These are phyloP conservation scores for Setomelanomma holmii DNA, from an alignment of 2,329 filamentous ascomycete species.

Conservation along the genomic window DNA sequence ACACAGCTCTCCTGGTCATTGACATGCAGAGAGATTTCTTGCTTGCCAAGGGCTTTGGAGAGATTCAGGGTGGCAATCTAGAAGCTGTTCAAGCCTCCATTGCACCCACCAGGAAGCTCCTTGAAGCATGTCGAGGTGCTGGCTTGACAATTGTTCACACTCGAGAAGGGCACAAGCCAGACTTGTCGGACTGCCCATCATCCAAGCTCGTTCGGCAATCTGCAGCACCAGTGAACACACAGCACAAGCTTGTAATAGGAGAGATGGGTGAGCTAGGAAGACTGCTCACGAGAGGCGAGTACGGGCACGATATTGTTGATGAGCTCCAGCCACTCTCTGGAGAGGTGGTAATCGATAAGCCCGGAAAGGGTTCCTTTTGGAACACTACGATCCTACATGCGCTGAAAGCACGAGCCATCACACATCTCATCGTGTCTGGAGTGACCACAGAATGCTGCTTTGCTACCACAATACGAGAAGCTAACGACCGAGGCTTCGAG, in stretches of 20 bases:
- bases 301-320: conserved; percentile 63
- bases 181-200: conserved; percentile 61
- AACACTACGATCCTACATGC: conserved; percentile 61
- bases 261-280: conserved; percentile 62
- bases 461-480: conserved; percentile 63
- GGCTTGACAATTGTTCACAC: conserved; percentile 59
- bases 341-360: conserved; percentile 65
- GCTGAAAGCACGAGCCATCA: conserved; percentile 63
- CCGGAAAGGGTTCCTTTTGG: conserved; percentile 67
- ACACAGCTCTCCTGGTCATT: conserved; percentile 59
- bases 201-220: conserved; percentile 60
- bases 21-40: conserved; percentile 63
- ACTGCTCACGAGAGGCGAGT: conserved; percentile 61
- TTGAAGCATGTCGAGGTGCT: conserved; percentile 52
- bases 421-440: conserved; percentile 64
- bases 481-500: conserved; percentile 67
- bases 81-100: conserved; percentile 49
- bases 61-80: conserved; percentile 58
- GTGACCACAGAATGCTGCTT: conserved; percentile 68
- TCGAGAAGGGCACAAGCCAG: conserved; percentile 58
- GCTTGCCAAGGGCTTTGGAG: conserved; percentile 58
- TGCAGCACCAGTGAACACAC: conserved; percentile 53
- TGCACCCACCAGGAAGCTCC: conserved; percentile 50
- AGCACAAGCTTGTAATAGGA: conserved; percentile 58
- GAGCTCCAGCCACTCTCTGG: conserved; percentile 59